Evolutionary conservation across 2,329 filamentous ascomycete species (phyloP), one percentile per base, ranked within the genome.

Genomic region (Fusarium austroafricanum): DNA sequence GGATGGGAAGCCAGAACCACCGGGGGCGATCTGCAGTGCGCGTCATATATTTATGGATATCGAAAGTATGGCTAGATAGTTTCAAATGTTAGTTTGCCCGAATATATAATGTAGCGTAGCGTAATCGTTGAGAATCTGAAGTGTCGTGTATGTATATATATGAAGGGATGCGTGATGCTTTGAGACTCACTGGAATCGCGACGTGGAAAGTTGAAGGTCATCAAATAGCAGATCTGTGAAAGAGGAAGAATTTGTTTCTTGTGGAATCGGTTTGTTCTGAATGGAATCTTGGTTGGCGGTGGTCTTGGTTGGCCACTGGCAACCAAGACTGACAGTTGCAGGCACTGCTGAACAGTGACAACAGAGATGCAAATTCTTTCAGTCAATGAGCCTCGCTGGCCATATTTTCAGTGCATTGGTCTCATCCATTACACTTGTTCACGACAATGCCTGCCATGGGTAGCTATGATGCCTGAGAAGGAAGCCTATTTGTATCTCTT

Each of bases 1-100:
- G 35, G 18, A 68, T 35, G 26, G 52, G 52, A 26, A 65, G 51
- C 67, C 56, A 62, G 23, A 29, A 17, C 56, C 52, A 58, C 23
- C 44, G 26, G 37, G 35, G 39, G 15, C 61, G 43, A 15, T 58
- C 42, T 45, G 40, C 38, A 20, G 28, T 42, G 18, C 33, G 65
- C 47, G 52, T 54, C 38, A 29, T 55, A 15, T 23, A 35, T 56
- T 46, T 29, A 2, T 35, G 39, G 15, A 14, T 46, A 38, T 39
- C 17, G 8, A 37, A n/a, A 21, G 43, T 14, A 21, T 11, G 18
- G 37, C 35, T 53, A n/a, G 6, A n/a, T 38, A 33, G 21, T 12
- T 11, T 6, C 45, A 26, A 46, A 47, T 23, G 14, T 55, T 51
- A 39, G 55, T 35, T 52, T 35, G 29, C n/a, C 14, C 18, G 21